Evolutionary conservation across 129 eudicot genomes (phyloP), one percentile per base, ranked within the genome.

Genomic region (Erigeron canadensis): DNA sequence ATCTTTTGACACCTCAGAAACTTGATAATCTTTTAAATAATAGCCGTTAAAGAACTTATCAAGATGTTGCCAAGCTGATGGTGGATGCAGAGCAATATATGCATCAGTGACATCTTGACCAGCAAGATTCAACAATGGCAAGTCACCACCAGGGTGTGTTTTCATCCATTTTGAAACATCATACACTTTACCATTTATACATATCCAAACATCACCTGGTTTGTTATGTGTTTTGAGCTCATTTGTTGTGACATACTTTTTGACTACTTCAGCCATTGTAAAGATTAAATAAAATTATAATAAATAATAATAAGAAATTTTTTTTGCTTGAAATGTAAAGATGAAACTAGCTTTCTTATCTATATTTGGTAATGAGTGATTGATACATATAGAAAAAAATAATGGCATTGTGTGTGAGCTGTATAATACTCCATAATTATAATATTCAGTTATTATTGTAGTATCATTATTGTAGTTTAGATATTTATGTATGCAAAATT

Each of bases 121-220:
- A 7, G 73, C 73, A 6, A 68, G 73, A 68, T 68, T 68, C 59
- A 51, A 48, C 68, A 63, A 63, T 40, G 68, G 68, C 46, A 63
- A 40, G 10, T 66, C 71, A 22, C 71, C 71, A 22, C 71, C 71
- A 7, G 57, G 71, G 23, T 66, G 71, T 41, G 19, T 37, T 3
- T 84, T 81, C 7, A 64, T 67, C 92, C 92, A 86, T 5, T 84
- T 55, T 6, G 88, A 68, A 6, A 86, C 92, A 65, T 86, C 88
- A 65, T 81, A 86, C 21, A 86, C 75, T 53, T 84, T 86, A 2
- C 92, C 92, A 13, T 83, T 86, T 11, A 86, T 81, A 11, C 88
- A 84, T 74, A 86, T 86, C 71, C 57, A 66, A 10, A 66, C 38
- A 66, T 66, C 57, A 18, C 71, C 71, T 18, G 71, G 13, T 66